These are phyloP conservation scores for Apiospora hydei DNA, from an alignment of 2,329 filamentous ascomycete species.

Conservation along the genomic window DNA sequence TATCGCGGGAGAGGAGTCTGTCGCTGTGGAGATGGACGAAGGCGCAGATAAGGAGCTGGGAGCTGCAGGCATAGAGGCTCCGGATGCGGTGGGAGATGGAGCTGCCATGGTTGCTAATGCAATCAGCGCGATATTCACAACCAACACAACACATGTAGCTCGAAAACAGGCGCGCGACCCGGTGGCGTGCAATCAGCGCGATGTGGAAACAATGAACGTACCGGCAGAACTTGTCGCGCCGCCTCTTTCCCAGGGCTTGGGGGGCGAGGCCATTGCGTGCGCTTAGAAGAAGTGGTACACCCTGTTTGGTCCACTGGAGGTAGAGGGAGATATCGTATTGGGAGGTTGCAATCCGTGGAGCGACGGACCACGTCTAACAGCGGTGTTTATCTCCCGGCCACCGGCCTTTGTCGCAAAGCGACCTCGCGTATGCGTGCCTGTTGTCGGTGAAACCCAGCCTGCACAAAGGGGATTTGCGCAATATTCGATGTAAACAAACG, in stretches of 20 bases:
- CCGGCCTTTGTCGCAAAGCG: constrained; percentile 18
- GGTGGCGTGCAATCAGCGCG: neutral
- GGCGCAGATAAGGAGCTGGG: constrained; percentile 48
- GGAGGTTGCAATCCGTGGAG: neutral
- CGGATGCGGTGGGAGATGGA: constrained; percentile 51
- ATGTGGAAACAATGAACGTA: constrained; percentile 45
- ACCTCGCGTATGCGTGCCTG: constrained; percentile 1
- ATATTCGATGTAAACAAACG: too few relatives aligned
- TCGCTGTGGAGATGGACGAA: constrained; percentile 49
- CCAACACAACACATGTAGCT: neutral
- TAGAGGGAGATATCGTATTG: neutral
- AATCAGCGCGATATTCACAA: neutral
- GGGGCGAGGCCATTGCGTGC: constrained; percentile 77
- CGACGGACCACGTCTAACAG: neutral
- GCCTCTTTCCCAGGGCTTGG: constrained; percentile 95
- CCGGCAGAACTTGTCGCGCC: constrained; percentile 61
- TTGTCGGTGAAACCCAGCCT: neutral
- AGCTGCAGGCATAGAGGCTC: constrained; percentile 50
- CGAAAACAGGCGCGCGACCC: neutral
- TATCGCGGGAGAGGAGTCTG: constrained; percentile 67
- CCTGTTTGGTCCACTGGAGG: neutral
- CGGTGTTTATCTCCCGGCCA: neutral
- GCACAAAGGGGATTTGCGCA: neutral
- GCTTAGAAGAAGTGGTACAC: neutral
- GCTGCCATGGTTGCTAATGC: constrained; percentile 40